Evolutionary conservation across 2,329 filamentous ascomycete species (phyloP), one percentile per base, ranked within the genome.

Genomic region (Scedosporium apiospermum): DNA sequence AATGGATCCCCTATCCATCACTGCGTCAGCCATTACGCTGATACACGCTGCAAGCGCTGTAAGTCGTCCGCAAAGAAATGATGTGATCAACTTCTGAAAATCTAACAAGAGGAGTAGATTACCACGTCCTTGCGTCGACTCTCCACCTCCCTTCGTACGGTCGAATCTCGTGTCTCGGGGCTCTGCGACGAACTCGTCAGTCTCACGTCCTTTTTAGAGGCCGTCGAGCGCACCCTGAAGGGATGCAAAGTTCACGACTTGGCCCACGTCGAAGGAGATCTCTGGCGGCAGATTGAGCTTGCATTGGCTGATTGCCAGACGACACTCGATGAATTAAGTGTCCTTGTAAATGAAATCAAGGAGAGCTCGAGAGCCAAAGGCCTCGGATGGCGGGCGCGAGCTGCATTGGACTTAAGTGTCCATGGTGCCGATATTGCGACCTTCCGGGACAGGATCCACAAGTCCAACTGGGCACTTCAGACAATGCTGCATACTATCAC

Each of bases 391-490:
- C 63, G 62, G 16, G 49, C 64, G 0, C 63, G 58, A 12, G 64
- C 60, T 1, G 63, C 64, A 21, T 58, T 67, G 10, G 64, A 68
- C 14, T 60, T 69, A 49, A 66, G 62, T 16, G 49, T 65, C 3
- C 63, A 67, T 44, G 64, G 66, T 23, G 51, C 44, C 38, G 67
- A 68, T 0, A 58, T 71, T 7, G 57, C 62, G 10, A 63, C 64
- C 0, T 67, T 68, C 57, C 65, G 65, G 10, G 70, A 71, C 63
- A 69, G 67, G 58, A 66, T 71, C 38, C 65, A 68, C 57, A 68
- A 70, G 61, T 68, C 66, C 12, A 71, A 70, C 21, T 68, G 65
- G 51, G 68, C 68, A 2, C 60, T 71, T 44, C 69, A 71, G 60
- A 71, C 69, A 2, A 69, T 70, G 53, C 62, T 70, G 2, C 66